Percentiles rank a stretch among this genome's conserved stretches.
phyloP scores from a whole-genome alignment of 164 flowering plant genomes.

The Sedum album region DNA sequence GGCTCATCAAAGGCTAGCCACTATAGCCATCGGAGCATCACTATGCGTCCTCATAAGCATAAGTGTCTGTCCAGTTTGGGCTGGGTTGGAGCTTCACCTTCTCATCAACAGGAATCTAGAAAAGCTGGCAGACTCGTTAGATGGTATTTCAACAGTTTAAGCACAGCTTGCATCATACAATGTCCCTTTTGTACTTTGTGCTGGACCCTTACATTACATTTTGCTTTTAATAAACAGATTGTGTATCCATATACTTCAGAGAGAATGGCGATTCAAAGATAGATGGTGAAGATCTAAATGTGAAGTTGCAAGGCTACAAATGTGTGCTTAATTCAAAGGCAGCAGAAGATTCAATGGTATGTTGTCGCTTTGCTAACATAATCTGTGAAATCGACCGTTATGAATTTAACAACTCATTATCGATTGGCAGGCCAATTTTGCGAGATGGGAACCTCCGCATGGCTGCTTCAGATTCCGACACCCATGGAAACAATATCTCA shows the following conservation, averaged over 20 bases:
- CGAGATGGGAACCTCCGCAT: conserved; percentile 16
- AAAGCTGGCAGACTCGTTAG: conserved; percentile 54
- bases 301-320: conserved; percentile 39
- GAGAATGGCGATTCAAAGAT: neutral
- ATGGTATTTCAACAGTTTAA: conserved; percentile 33
- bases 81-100: conserved; percentile 78
- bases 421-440: conserved; percentile 11
- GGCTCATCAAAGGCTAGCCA: conserved; percentile 54
- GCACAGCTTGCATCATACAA: neutral
- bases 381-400: neutral
- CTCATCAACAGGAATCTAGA: conserved; percentile 46
- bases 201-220: neutral
- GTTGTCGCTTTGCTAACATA: neutral
- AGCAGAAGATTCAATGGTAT: conserved; percentile 57
- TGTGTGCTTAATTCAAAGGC: conserved; percentile 62
- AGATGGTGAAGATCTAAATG: conserved; percentile 1
- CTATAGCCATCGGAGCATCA: conserved; percentile 50
- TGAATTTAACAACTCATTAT: neutral
- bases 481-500: conserved; percentile 16
- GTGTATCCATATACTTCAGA: neutral
- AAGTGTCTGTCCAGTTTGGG: conserved; percentile 73
- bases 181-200: neutral
- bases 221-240: neutral
- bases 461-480: conserved; percentile 14
- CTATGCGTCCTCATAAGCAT: conserved; percentile 46